Percentiles rank a stretch among this genome's conserved stretches.
These are phyloP conservation scores for Starmera stellimalicola DNA, from an alignment of 1,139 yeast genomes.

Conservation along the genomic window DNA sequence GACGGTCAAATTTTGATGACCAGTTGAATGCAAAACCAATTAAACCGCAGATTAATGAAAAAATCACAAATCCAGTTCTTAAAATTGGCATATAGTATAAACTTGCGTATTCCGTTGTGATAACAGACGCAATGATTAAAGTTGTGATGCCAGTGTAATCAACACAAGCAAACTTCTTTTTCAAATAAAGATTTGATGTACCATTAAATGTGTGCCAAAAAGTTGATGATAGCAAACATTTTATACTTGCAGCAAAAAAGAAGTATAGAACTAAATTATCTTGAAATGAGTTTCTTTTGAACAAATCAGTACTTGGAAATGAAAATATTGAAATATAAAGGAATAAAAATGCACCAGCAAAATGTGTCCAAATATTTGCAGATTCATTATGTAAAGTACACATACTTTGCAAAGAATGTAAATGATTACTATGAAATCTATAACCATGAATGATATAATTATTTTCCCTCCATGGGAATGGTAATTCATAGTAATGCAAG, in stretches of 20 bases:
- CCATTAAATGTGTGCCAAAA: slow-evolving; percentile 91
- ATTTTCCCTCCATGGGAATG: slow-evolving; percentile 90
- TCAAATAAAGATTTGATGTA: slow-evolving; percentile 52
- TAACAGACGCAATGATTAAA: slow-evolving; percentile 80
- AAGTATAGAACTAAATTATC: slow-evolving; percentile 44
- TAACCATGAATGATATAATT: slow-evolving; percentile 78
- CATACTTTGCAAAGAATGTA: slow-evolving; percentile 46
- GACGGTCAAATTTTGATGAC: slow-evolving; percentile 83
- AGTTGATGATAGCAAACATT: slow-evolving; percentile 70
- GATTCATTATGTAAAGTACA: slow-evolving; percentile 78
- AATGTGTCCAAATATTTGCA: slow-evolving; percentile 89
- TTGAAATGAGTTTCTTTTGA: slow-evolving; percentile 26
- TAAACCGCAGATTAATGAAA: slow-evolving; percentile 59
- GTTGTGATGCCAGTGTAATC: slow-evolving; percentile 94
- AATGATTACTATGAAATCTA: slow-evolving; percentile 64
- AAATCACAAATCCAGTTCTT: slow-evolving; percentile 35
- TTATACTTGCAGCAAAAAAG: slow-evolving; percentile 63
- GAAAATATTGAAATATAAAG: slow-evolving; percentile 47
- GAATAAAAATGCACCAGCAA: slow-evolving; percentile 56
- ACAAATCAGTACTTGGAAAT: slow-evolving; percentile 49
- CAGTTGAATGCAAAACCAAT: slow-evolving; percentile 77
- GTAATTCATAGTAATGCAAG: slow-evolving; percentile 79
- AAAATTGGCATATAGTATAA: slow-evolving; percentile 50
- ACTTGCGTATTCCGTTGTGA: slow-evolving; percentile 77
- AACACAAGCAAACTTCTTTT: slow-evolving; percentile 80